Evolutionary conservation across 1,139 yeast species (phyloP).

Genomic region (Candida anutae): DNA sequence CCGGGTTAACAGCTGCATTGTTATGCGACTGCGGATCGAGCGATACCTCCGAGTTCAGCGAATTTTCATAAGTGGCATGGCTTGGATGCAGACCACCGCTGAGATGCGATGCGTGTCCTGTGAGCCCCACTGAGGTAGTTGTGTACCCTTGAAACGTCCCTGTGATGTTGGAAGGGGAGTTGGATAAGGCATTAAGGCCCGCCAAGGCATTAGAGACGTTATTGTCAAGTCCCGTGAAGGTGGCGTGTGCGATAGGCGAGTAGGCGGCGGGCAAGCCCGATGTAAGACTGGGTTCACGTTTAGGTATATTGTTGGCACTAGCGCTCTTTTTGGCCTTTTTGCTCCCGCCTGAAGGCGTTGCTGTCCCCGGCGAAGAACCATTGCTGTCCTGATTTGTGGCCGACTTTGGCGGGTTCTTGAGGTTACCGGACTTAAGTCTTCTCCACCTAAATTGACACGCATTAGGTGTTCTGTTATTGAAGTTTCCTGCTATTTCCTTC

Average conservation of each 20-base stretch:
- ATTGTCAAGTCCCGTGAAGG: constrained; percentile 39
- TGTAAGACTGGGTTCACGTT: constrained; percentile 7
- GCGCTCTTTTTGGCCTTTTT: constrained; percentile 21
- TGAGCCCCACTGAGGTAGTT: not conserved
- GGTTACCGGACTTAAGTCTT: constrained; percentile 55
- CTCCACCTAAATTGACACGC: constrained; percentile 81
- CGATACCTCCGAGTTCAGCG: constrained; percentile 23
- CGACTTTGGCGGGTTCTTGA: constrained; percentile 49
- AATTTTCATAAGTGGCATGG: constrained; percentile 19
- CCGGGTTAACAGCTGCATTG: constrained; percentile 20
- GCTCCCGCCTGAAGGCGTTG: constrained; percentile 4
- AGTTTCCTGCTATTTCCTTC: constrained; percentile 68
- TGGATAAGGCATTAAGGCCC: constrained; percentile 38
- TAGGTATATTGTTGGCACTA: constrained; percentile 8
- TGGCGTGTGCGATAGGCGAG: constrained; percentile 29
- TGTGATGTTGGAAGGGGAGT: constrained; percentile 27
- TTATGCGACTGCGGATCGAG: constrained; percentile 31
- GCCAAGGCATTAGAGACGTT: constrained; percentile 39
- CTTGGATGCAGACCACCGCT: constrained; percentile 9
- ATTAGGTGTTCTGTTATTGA: constrained; percentile 63
- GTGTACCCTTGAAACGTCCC: constrained; percentile 18
- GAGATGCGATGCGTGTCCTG: constrained; percentile 8
- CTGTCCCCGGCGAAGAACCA: constrained; percentile 1
- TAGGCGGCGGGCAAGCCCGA: constrained; percentile 26
- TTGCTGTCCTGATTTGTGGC: constrained; percentile 15